Conservation (phyloP, 441 rosid genomes). For the Kokia cookei region DNA sequence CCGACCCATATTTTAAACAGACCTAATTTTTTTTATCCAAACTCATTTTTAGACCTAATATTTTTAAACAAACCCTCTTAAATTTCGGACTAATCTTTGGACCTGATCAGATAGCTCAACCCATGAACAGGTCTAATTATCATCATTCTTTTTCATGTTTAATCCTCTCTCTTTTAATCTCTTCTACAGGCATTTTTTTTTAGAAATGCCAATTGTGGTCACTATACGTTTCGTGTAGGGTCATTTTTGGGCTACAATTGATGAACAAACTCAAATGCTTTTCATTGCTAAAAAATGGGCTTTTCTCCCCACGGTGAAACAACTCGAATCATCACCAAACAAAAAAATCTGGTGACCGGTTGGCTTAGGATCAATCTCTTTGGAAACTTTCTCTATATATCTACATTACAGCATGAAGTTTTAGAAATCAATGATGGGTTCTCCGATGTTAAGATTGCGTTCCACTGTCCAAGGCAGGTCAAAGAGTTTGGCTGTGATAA, state of each 20-base stretch:
- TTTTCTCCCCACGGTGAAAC: constrained; percentile 22
- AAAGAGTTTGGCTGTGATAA: constrained; percentile 81
- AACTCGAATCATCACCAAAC: constrained; percentile 14
- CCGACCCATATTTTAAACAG: too few relatives aligned
- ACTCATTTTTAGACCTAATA: too few relatives aligned
- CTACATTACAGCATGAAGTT: constrained; percentile 1
- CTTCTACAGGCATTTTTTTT: too few relatives aligned
- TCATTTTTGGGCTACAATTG: not conserved
- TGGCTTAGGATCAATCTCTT: constrained; percentile 8
- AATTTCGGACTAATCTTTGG: too few relatives aligned
- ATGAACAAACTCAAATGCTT: not conserved
- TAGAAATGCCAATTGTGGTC: too few relatives aligned
- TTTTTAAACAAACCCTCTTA: too few relatives aligned
- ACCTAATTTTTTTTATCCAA: too few relatives aligned
- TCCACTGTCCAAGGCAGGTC: constrained; percentile 78
- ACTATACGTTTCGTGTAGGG: not conserved
- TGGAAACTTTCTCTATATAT: not conserved
- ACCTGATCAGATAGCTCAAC: too few relatives aligned
- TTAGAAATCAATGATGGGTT: constrained; percentile 82
- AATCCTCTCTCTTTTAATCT: not conserved
- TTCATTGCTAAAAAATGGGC: not conserved
- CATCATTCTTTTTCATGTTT: not conserved
- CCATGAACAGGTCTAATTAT: too few relatives aligned
- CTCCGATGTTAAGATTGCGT: constrained; percentile 74
- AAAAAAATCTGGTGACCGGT: constrained; percentile 10